Evolutionary conservation across 352 stramenopile genomes (phyloP).

Genomic region (Pythium dissimile): DNA sequence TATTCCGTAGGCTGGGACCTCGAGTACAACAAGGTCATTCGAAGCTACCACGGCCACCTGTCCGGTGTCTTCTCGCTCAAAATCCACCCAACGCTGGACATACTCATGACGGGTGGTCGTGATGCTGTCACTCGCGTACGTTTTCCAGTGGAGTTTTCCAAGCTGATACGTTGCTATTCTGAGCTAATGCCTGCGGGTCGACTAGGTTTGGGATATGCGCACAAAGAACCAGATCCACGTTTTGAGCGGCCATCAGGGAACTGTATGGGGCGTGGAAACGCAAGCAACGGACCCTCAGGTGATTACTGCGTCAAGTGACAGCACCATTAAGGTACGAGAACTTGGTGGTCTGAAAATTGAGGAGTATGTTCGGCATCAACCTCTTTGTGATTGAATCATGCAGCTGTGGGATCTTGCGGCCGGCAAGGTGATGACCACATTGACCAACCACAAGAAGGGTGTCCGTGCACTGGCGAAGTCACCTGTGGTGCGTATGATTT

Average conservation of each 20-base stretch:
- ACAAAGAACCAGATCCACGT: slow-evolving; percentile 98
- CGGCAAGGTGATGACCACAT: slow-evolving; percentile 96
- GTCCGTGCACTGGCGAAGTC: slow-evolving; percentile 91
- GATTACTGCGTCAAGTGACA: slow-evolving; percentile 91
- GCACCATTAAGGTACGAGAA: slow-evolving; percentile 86
- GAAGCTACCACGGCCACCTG: slow-evolving; percentile 99
- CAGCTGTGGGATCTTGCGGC: slow-evolving; percentile 97
- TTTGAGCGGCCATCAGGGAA: slow-evolving; percentile 96
- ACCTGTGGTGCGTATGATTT: slow-evolving; percentile 57
- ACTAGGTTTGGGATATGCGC: slow-evolving; percentile 98
- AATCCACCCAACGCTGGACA: slow-evolving; percentile 97
- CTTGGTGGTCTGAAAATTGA: too few relatives aligned
- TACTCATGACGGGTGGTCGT: slow-evolving; percentile 97
- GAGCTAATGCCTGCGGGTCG: not conserved
- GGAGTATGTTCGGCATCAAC: too few relatives aligned
- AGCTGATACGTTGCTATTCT: not conserved
- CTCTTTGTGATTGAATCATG: too few relatives aligned
- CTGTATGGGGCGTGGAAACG: slow-evolving; percentile 93
- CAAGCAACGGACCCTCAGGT: slow-evolving; percentile 96
- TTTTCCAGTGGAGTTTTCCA: not conserved
- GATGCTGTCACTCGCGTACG: slow-evolving; percentile 79
- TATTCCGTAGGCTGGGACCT: slow-evolving; percentile 95
- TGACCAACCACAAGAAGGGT: slow-evolving; percentile 99
- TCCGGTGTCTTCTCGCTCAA: slow-evolving; percentile 97
- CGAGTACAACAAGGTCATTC: slow-evolving; percentile 99